A percentile compares a stretch with the other conserved stretches of the same genome.
phyloP scores from a whole-genome alignment of 2,329 filamentous ascomycete genomes.

The Tolypocladium amazonense region DNA sequence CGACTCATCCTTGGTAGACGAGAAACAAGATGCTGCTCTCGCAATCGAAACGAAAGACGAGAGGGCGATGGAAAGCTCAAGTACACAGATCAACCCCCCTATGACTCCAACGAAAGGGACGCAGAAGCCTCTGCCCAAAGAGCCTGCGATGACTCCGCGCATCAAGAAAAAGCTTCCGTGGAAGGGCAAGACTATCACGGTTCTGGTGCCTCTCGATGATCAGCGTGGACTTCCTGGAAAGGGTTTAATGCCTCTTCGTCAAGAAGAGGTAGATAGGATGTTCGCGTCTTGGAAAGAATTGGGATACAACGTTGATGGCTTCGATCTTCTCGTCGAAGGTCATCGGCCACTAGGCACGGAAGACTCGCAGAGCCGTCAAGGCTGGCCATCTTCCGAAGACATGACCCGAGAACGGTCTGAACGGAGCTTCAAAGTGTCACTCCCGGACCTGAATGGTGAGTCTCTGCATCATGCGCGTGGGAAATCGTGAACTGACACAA shows the following conservation, averaged over 20 bases:
- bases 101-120: conserved; percentile 23
- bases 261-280: conserved; percentile 49
- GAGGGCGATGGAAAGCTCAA: conserved; percentile 5
- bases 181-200: conserved; percentile 65
- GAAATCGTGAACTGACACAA: conserved; percentile 5
- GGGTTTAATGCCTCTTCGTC: conserved; percentile 41
- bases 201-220: conserved; percentile 58
- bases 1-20: conserved; percentile 12
- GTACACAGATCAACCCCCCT: conserved; percentile 18
- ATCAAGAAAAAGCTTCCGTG: conserved; percentile 63
- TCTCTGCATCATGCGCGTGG: not conserved
- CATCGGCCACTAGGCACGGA: conserved; percentile 24
- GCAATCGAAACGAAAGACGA: not conserved
- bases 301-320: conserved; percentile 59
- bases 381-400: conserved; percentile 57
- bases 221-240: conserved; percentile 49
- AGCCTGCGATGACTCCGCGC: conserved; percentile 38
- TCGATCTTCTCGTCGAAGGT: conserved; percentile 48
- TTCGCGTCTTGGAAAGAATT: conserved; percentile 55
- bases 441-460: conserved; percentile 58
- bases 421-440: conserved; percentile 47
- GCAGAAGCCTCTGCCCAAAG: conserved; percentile 26
- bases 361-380: conserved; percentile 52
- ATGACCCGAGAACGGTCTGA: conserved; percentile 43
- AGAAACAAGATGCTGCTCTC: conserved; percentile 11